Base-by-base conservation (phyloP, 257 asterid genomes). In the Solanum bulbocastanum region DNA sequence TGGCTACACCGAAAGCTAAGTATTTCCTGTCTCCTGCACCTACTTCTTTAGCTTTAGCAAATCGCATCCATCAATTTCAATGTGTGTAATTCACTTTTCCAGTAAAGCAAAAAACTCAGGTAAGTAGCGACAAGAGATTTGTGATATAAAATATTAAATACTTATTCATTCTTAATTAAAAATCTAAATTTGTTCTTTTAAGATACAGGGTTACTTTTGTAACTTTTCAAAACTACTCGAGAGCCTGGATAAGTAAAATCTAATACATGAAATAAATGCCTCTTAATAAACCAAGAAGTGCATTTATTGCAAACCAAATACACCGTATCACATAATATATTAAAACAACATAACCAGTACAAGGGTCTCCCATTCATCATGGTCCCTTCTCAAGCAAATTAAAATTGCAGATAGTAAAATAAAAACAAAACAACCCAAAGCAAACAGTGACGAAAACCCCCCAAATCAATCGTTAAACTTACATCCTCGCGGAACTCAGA, bases 401-500 rank as follows among this genome's bases (percentile, higher is more conserved):
- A 49, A 39, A 84, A 56, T 23, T 32, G 20, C 78, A 16, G 25
- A 32, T 71, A 16, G 15, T 79, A 16, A 30, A 85, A 44, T 56
- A 32, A 66, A 49, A 84, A 71, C 1, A 18, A 25, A 12, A 6
- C 14, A 18, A 79, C 7, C 42, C 65, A 75, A 87, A 69, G 83
- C 73, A 66, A 72, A 35, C 52, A 8, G 44, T 46, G 39, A 68
- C 76, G 52, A 27, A 62, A 73, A 18, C 10, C 39, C 85, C 87
- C 58, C 86, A 40, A 86, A 88, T 65, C 65, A 84, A 74, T 88
- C 92, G 91, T 83, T 79, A 22, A 72, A 81, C 89, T 87, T 87
- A 86, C 91, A 91, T 90, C 92, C 87, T 79, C 76, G 18, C 81
- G 83, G 83, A 84, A n/a, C 40, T 92, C 87, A 95, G 32, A 95